phyloP scores from a whole-genome alignment of 1,284 basidiomycete species.

The Pseudozyma thailandica region DNA sequence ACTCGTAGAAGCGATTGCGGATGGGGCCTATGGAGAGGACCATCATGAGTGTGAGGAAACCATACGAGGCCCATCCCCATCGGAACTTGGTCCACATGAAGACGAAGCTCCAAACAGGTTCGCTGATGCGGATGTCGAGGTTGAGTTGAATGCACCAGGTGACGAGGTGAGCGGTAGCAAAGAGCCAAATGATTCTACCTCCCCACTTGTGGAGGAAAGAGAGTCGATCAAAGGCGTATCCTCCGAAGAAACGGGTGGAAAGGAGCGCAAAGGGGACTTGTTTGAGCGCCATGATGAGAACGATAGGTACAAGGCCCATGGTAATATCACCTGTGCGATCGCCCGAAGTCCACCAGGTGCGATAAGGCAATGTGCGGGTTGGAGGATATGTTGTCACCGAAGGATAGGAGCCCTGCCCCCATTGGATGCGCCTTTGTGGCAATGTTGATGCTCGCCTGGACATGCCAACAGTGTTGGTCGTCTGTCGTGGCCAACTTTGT shows the following conservation, averaged over 20 bases:
- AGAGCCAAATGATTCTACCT: conserved; percentile 79
- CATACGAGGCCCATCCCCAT: conserved; percentile 79
- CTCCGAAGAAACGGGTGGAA: conserved; percentile 76
- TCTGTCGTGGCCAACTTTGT: conserved; percentile 46
- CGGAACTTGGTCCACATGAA: conserved; percentile 79
- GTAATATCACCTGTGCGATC: conserved; percentile 80
- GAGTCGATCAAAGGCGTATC: conserved; percentile 82
- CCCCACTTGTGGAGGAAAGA: conserved; percentile 78
- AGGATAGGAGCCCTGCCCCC: conserved; percentile 58
- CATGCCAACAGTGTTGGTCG: conserved; percentile 31
- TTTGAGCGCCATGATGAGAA: conserved; percentile 81
- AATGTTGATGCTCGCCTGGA: conserved; percentile 23
- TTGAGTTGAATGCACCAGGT: conserved; percentile 81
- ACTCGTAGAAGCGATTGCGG: conserved; percentile 78
- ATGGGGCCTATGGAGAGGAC: conserved; percentile 76
- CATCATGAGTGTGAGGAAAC: conserved; percentile 77
- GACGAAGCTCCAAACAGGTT: conserved; percentile 74
- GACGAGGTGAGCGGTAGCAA: conserved; percentile 77
- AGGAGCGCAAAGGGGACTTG: conserved; percentile 83
- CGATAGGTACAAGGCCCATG: conserved; percentile 81
- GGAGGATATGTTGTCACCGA: conserved; percentile 54
- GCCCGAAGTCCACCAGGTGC: conserved; percentile 82
- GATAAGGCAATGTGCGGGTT: conserved; percentile 76
- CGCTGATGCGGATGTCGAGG: conserved; percentile 71
- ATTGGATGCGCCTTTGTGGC: conserved; percentile 47